These are phyloP conservation scores for Cladophialophora exuberans DNA, from an alignment of 2,329 filamentous ascomycete genomes.

Conservation along the genomic window DNA sequence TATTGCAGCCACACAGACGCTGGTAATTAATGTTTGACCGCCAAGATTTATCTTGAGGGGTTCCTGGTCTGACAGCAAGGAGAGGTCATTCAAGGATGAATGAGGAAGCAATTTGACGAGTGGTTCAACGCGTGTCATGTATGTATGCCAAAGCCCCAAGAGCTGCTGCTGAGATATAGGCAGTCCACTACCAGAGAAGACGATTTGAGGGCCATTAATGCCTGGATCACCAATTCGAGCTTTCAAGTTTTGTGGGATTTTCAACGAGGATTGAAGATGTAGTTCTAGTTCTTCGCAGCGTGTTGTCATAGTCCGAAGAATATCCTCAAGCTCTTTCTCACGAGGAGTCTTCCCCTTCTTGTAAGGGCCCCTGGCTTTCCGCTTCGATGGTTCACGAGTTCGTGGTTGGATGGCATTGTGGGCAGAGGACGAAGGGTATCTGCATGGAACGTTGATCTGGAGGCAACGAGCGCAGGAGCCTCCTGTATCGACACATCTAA, in stretches of 20 bases:
- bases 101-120: neutral
- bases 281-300: neutral
- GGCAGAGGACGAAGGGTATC: neutral
- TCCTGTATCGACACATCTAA: neutral
- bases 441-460: neutral
- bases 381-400: neutral
- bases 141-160: slow-evolving; percentile 1
- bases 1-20: neutral
- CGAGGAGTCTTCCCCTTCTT: slow-evolving; percentile 8
- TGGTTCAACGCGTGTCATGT: slow-evolving; percentile 2
- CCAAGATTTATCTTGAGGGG: neutral
- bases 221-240: too few relatives aligned
- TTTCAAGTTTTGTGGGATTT: neutral
- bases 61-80: neutral
- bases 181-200: too few relatives aligned
- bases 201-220: too few relatives aligned
- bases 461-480: neutral
- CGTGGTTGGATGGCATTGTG: neutral
- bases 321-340: slow-evolving; percentile 1
- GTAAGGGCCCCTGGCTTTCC: neutral
- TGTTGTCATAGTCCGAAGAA: neutral
- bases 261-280: neutral
- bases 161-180: too few relatives aligned
- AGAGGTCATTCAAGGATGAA: neutral
- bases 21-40: neutral